A percentile compares a stretch with the other conserved stretches of the same genome.
Conservation (phyloP, 225 moss, liverwort and hornwort genomes). For the Marchantia polymorpha region DNA sequence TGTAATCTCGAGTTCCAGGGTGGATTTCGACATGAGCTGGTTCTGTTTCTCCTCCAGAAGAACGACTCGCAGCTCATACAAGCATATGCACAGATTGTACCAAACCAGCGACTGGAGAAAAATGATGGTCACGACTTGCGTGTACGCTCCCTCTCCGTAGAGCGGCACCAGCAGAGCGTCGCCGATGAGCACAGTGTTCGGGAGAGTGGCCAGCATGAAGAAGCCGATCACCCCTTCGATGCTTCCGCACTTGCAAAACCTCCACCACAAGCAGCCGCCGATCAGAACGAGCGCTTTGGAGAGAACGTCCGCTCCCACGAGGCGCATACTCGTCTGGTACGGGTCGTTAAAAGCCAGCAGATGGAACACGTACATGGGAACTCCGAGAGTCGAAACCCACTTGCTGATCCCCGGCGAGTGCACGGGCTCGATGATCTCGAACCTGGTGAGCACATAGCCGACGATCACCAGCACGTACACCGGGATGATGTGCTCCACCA, state of each 20-base stretch:
- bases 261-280: constrained; percentile 37
- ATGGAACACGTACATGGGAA: constrained; percentile 39
- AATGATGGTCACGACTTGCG: constrained; percentile 43
- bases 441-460: constrained; percentile 18
- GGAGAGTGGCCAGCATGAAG: constrained; percentile 51
- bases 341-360: constrained; percentile 49
- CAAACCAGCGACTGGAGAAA: constrained; percentile 42
- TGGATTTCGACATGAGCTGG: background rate
- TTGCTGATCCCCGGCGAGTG: constrained; percentile 40
- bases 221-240: constrained; percentile 44
- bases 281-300: constrained; percentile 34
- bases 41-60: constrained; percentile 9
- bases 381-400: constrained; percentile 31
- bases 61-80: constrained; percentile 42
- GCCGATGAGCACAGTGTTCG: constrained; percentile 51
- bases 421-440: constrained; percentile 14
- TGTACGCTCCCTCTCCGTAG: constrained; percentile 31
- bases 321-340: constrained; percentile 34
- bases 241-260: constrained; percentile 33
- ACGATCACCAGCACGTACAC: constrained; percentile 27
- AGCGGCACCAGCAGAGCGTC: constrained; percentile 41
- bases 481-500: constrained; percentile 41
- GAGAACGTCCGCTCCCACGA: constrained; percentile 45
- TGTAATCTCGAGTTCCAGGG: too few species aligned
- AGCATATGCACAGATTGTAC: constrained; percentile 43